Evolutionary conservation across 2,329 filamentous ascomycete species (phyloP), one percentile per base, ranked within the genome.

Genomic region (Scytalidium sp.): DNA sequence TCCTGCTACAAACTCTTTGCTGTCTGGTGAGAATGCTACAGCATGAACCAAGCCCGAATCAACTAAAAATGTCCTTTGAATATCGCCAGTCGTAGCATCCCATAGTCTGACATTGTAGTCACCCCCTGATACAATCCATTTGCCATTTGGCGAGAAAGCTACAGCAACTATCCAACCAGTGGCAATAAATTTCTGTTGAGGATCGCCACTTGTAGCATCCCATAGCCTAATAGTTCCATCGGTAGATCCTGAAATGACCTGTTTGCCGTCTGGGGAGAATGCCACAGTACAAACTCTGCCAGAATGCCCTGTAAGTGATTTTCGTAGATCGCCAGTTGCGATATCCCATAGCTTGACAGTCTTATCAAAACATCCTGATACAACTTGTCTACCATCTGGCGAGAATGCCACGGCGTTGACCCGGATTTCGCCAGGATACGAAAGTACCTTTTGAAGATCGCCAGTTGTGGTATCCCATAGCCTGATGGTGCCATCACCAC

Each of bases 21-120:
- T 41, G 32, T 57, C 53, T 46, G 49, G 49, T 3, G 49, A 54
- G 47, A 56, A 54, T 19, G 40, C 50, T 49, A 55, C 22, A 32
- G 49, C 39, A 13, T 15, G 3, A 41, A 51, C 41, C 15, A 2
- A n/a, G 40, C 22, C 32, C 22, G 9, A 53, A 40, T 53, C 47
- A 32, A 43, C 41, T 44, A 2, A 19, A 17, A 56, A 22, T 5
- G 43, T 47, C 46, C 41, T 46, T 43, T 41, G 48, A 40, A 49
- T 32, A 17, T 48, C 45, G 36, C 51, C 43, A 8, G 50, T 50
- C 25, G 2, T 21, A 42, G 49, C 17, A 50, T 52, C 45, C 50
- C 29, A 49, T 25, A 52, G 44, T 43, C 23, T 42, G 52, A 56
- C 45, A 21, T 43, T 49, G 19, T 51, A n/a, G 29, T 52, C 46